Base-by-base conservation (phyloP, 2,329 filamentous ascomycete genomes). In the Penicillium decumbens region DNA sequence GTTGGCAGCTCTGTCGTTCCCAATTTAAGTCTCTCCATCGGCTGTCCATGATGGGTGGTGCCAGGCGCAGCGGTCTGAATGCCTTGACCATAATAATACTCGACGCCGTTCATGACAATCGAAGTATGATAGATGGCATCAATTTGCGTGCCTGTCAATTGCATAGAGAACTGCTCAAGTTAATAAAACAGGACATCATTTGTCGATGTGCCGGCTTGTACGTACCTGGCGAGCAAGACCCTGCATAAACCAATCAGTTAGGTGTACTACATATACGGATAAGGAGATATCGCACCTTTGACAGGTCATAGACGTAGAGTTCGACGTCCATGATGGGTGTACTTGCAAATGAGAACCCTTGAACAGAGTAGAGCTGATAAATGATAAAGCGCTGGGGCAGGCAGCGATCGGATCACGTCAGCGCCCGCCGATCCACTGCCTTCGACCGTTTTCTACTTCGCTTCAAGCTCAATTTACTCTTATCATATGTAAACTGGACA, bases 81-180 rank as follows among this genome's bases (percentile, higher is more conserved):
- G 47, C 89, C 89, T 47, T 88, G 84, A 52, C 95, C 92, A 60
- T 91, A 97, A 62, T 92, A 83, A 69, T 95, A 96, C 71, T 98
- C 93, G 43, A 86, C 80, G n/a, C 85, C 84, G 45, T 84, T 81
- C 33, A 97, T 77, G 37, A 95, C 85, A 46, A 98, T 84, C 0
- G 91, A 89, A 0, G 93, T 97, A 69, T 98, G 93, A 61, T 97
- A 97, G 45, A 98, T 83, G 46, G 93, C 93, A 69, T 97, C 92
- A 43, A 96, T 88, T 45, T 86, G 82, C 1, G 78, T 80, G 1
- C 84, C 84, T 4, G 85, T 78, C 40, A 87, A 74, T 41, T 79
- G 72, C 43, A 66, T 67, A 10, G 80, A 83, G 66, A 83, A 80
- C 72, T 80, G 58, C 32, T 10, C 5, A 27, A 37, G 8, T 37